Evolutionary conservation across 257 asterid genomes (phyloP), one percentile per base, ranked within the genome.

Genomic region (Avicennia marina): DNA sequence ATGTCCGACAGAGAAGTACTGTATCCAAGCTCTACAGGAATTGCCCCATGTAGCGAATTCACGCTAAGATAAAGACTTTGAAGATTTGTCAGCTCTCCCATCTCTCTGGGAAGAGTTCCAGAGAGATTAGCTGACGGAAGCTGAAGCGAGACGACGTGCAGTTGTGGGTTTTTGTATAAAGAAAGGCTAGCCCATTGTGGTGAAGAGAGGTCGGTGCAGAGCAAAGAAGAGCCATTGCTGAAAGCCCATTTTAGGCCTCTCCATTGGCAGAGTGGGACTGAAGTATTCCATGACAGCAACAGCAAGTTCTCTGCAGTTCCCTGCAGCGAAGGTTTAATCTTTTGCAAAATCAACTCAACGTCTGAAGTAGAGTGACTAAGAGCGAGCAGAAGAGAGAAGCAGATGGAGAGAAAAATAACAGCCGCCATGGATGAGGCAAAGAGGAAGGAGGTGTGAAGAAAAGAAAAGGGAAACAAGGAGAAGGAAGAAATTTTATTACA

Each of bases 21-120:
- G 68, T 93, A 93, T 0, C 99, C 99, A 22, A 93, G 95, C 91
- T 89, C 99, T 4, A 93, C 58, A 34, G 99, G 97, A 11, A 93
- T 41, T 10, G 75, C 45, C 29, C 99, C 99, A 53, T 90, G 62
- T 11, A 93, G 55, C 1, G 77, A 67, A 80, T 93, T 93, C 2
- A 81, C 82, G 10, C 86, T 68, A 44, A 93, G 94, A 66, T 89
- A 93, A 5, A 93, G 74, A 48, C 94, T 86, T 29, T 71, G 75
- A 0, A 93, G 78, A 58, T 73, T 76, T 0, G 95, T 56, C 3
- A 93, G 75, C 87, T 80, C 83, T 0, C 89, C 95, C 29, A 93
- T 75, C 73, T 93, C 99, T 64, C 77, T 79, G 0, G 99, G 99
- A 11, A 93, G 74, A 8, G 70, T 58, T 19, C 99, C 97, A 17